These are phyloP conservation scores for Scorias spongiosa DNA, from an alignment of 2,329 filamentous ascomycete species.

Conservation along the genomic window DNA sequence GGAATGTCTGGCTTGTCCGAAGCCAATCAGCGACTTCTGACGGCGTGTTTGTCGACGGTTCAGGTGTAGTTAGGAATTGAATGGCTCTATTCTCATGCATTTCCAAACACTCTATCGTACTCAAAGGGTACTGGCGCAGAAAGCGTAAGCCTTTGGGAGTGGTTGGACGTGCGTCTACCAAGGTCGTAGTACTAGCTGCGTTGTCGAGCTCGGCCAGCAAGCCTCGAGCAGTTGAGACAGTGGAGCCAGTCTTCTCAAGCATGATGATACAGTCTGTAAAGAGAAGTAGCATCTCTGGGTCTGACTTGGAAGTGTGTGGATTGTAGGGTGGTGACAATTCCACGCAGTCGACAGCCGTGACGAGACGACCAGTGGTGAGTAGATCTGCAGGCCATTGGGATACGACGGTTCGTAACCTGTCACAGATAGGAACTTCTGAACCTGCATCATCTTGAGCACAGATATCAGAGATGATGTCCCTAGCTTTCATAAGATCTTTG, in stretches of 20 bases:
- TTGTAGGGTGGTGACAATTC: conserved; percentile 63
- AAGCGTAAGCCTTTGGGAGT: conserved; percentile 58
- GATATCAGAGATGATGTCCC: conserved; percentile 90
- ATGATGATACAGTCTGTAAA: conserved; percentile 73
- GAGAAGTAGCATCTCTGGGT: conserved; percentile 55
- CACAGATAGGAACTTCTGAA: conserved; percentile 46
- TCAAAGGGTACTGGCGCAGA: conserved; percentile 18
- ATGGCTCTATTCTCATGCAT: conserved; percentile 13
- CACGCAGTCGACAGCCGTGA: conserved; percentile 65
- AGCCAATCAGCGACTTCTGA: background rate
- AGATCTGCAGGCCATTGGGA: conserved; percentile 16
- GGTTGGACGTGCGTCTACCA: conserved; percentile 26
- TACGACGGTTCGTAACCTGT: conserved; percentile 38
- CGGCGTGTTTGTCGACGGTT: conserved; percentile 3
- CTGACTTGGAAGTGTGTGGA: conserved; percentile 11
- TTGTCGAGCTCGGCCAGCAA: conserved; percentile 76
- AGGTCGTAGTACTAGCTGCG: conserved; percentile 39
- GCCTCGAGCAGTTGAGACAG: conserved; percentile 45
- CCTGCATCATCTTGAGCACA: conserved; percentile 80
- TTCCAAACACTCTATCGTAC: conserved; percentile 14
- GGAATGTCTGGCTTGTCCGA: conserved; percentile 31
- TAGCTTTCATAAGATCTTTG: conserved; percentile 66
- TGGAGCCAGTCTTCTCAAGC: conserved; percentile 52
- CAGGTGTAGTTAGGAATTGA: conserved; percentile 8
- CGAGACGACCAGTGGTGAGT: conserved; percentile 60